Evolutionary conservation across 2,329 filamentous ascomycete species (phyloP).

Genomic region (Calonectria honghensis): DNA sequence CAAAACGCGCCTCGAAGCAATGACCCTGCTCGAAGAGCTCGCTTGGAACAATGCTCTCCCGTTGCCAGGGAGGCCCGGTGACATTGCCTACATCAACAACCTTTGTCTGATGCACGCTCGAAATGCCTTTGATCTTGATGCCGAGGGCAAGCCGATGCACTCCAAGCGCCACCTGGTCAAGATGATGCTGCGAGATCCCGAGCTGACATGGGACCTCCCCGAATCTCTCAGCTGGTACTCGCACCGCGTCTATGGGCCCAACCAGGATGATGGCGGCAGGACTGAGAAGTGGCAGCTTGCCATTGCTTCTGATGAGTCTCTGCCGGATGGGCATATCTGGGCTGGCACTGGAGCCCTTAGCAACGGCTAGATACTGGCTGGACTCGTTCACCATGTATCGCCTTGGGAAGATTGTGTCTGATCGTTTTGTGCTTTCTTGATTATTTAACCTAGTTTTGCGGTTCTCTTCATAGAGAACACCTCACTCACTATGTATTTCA

Average conservation of each 20-base stretch:
- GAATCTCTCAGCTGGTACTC: neutral
- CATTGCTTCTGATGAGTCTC: neutral
- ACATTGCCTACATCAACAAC: conserved; percentile 9
- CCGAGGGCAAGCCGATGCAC: neutral
- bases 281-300: conserved; percentile 4
- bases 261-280: neutral
- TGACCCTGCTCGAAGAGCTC: neutral
- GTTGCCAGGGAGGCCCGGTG: neutral
- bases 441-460: neutral
- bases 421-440: neutral
- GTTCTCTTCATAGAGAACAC: neutral
- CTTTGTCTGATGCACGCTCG: conserved; percentile 1
- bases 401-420: neutral
- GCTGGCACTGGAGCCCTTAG: neutral
- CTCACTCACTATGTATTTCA: neutral
- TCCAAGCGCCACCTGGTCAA: neutral
- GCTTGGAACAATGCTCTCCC: neutral
- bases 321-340: neutral
- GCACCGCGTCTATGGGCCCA: neutral
- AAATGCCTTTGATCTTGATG: conserved; percentile 1
- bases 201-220: neutral
- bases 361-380: neutral
- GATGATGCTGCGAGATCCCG: neutral
- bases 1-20: neutral
- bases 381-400: neutral